These are phyloP conservation scores for Blastocystis sp. DNA, from an alignment of 352 stramenopile genomes.

Conservation along the genomic window DNA sequence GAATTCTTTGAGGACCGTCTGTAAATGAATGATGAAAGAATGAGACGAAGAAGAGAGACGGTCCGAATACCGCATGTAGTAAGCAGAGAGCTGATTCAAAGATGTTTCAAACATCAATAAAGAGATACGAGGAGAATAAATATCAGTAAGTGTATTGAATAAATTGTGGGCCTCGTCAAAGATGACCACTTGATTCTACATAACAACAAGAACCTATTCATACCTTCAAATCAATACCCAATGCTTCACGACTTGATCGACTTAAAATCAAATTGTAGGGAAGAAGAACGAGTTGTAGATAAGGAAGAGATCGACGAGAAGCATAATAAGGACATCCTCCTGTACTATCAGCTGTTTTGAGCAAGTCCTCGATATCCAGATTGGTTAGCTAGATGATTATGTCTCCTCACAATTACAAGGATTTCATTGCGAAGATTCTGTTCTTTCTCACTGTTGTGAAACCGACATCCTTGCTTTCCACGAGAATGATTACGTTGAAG, in stretches of 20 bases:
- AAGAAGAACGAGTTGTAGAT: constrained; percentile 76
- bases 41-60: constrained; percentile 8
- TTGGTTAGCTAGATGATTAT: constrained; percentile 42
- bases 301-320: constrained; percentile 75
- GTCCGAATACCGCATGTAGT: constrained; percentile 5
- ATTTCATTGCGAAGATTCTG: constrained; percentile 44
- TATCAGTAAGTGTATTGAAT: constrained; percentile 84
- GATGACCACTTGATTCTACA: constrained; percentile 83
- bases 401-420: constrained; percentile 39
- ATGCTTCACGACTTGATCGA: constrained; percentile 77
- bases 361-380: constrained; percentile 90
- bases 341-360: constrained; percentile 77
- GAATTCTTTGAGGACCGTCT: constrained; percentile 5
- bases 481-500: constrained; percentile 63
- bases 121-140: constrained; percentile 73
- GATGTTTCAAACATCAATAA: background rate
- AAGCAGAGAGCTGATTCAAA: background rate
- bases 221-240: constrained; percentile 76
- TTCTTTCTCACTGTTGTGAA: constrained; percentile 27
- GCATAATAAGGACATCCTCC: constrained; percentile 94
- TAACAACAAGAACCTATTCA: constrained; percentile 75
- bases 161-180: constrained; percentile 99
- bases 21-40: constrained; percentile 43
- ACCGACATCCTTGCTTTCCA: background rate
- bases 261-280: constrained; percentile 85